Base-by-base conservation (phyloP, 148 eudicot species). In the Polygonum maritimum region DNA sequence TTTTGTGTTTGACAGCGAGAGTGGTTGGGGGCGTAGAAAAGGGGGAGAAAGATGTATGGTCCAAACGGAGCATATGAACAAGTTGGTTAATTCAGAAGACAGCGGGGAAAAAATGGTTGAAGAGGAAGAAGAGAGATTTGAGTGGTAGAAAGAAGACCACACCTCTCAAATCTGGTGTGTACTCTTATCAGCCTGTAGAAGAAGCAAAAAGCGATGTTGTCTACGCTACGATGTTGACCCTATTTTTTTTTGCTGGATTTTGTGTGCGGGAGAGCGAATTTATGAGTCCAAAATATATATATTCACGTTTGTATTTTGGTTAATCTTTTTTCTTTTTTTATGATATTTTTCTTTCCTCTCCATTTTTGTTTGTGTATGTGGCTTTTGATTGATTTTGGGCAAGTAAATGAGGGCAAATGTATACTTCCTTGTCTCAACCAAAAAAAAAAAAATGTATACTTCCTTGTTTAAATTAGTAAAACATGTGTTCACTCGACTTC, bases 31-130 rank as follows among this genome's bases (percentile, higher is more conserved):
- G 54, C 7, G 26, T 55, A 55, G 74, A 69, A 5, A 58, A 76
- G 19, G 13, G 39, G 73, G n/a, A 76, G 18, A 14, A 14, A 22
- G 57, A 52, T 52, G 60, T n/a, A 54, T 73, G 81, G 81, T 72
- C 19, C 71, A 54, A 48, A 79, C 14, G 48, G 75, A 74, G 73
- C 69, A 67, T 36, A 55, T 48, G 81, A 82, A 76, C 38, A 74
- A 76, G 80, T 74, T 22, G 69, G 67, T 22, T 22, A 22, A 9
- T 60, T 31, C 38, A 26, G 38, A 31, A 60, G 8, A 60, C 69
- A 26, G 35, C 31, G 44, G 44, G 0, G 9, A 44, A 54, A n/a
- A 18, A 54, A 12, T 54, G 22, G 22, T 54, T 54, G 71, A 38
- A 67, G 41, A 6, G 41, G 19, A 22, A 6, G 71, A 67, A 67